Percentiles rank a stretch among this genome's conserved stretches.
Evolutionary conservation across 768 basidiomycete species (phyloP).

Genomic region (Mycena crocata): DNA sequence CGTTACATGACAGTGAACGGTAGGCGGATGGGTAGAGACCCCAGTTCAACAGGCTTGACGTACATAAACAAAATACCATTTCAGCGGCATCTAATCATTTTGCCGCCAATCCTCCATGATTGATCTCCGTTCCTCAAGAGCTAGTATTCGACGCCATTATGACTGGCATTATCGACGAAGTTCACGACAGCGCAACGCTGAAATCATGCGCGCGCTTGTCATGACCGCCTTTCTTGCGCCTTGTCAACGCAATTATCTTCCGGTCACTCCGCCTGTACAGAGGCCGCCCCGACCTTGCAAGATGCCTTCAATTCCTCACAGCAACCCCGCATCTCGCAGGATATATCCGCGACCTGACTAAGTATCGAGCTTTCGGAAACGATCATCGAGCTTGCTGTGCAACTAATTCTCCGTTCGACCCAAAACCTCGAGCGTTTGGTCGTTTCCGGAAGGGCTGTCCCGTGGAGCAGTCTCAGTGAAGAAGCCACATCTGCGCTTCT

Average conservation of each 20-base stretch:
- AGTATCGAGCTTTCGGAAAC: conserved; percentile 1
- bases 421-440: conserved; percentile 4
- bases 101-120: no score
- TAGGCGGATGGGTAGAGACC: no score
- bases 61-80: no score
- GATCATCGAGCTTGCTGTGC: neutral
- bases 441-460: neutral
- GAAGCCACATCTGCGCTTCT: neutral
- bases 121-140: no score
- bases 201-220: conserved; percentile 22
- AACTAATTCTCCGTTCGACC: neutral
- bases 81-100: no score
- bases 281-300: neutral
- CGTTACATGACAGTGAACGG: no score
- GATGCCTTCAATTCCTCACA: neutral
- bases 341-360: conserved; percentile 12
- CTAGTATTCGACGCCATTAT: no score
- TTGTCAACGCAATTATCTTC: conserved; percentile 21
- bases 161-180: conserved; percentile 9
- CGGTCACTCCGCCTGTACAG: neutral
- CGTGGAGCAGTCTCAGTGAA: neutral
- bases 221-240: conserved; percentile 10
- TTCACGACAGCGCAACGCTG: conserved; percentile 16
- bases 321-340: conserved; percentile 14
- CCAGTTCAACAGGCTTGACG: no score